Percentiles rank a stretch among this genome's conserved stretches.
These are phyloP conservation scores for Nematodospora anomalae DNA, from an alignment of 1,139 yeast genomes.

Conservation along the genomic window DNA sequence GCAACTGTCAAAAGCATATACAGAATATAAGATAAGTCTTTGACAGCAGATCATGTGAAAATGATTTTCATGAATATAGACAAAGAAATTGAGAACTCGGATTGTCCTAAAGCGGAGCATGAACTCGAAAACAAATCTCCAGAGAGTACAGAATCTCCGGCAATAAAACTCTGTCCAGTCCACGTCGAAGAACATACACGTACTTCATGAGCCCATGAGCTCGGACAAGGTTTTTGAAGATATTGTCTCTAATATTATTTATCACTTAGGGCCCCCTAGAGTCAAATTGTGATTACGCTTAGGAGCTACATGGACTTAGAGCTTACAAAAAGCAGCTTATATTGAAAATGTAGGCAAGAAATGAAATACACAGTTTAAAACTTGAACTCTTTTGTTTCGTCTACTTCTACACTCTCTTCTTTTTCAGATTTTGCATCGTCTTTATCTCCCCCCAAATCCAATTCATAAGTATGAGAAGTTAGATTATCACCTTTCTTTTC, in stretches of 20 bases:
- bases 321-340: too few relatives aligned
- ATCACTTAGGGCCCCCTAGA: constrained; percentile 31
- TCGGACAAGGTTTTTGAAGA: constrained; percentile 33
- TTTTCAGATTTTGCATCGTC: neutral
- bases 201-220: constrained; percentile 1
- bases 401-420: neutral
- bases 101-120: constrained; percentile 26
- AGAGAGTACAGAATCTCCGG: too few relatives aligned
- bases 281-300: constrained; percentile 21
- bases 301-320: too few relatives aligned
- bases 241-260: constrained; percentile 31
- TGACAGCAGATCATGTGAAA: constrained; percentile 31
- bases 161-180: too few relatives aligned
- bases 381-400: constrained; percentile 14
- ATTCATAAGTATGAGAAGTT: constrained; percentile 8
- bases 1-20: constrained; percentile 31
- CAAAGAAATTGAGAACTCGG: constrained; percentile 44
- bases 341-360: too few relatives aligned
- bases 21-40: constrained; percentile 2
- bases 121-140: neutral
- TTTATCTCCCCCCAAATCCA: neutral
- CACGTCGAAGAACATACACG: too few relatives aligned
- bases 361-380: constrained; percentile 10
- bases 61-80: constrained; percentile 43
- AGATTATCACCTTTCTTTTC: constrained; percentile 11